phyloP scores from a whole-genome alignment of 2,329 filamentous ascomycete species.

The Dryadomyces quercus-mongolicae region DNA sequence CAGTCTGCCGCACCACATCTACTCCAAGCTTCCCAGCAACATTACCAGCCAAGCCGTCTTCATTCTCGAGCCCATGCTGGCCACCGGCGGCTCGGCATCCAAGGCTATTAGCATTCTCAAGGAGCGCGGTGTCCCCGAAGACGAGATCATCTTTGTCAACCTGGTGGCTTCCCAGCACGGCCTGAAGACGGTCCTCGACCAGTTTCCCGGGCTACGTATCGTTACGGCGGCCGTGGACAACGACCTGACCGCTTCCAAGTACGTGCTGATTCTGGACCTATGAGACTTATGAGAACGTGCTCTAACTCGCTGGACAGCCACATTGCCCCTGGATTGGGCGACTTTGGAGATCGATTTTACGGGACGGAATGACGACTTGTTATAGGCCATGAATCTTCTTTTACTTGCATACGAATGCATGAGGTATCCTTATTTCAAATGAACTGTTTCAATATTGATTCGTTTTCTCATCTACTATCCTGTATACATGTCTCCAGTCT shows the following conservation, averaged over 20 bases:
- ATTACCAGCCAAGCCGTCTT: neutral
- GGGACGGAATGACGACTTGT: neutral
- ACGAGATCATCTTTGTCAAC: constrained; percentile 3
- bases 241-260: constrained; percentile 1
- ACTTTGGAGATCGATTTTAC: constrained; percentile 4
- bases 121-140: neutral
- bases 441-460: neutral
- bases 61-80: constrained; percentile 5
- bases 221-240: constrained; percentile 2
- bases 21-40: constrained; percentile 1
- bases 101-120: constrained; percentile 1
- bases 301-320: neutral
- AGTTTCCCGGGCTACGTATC: neutral
- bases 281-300: neutral
- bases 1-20: neutral
- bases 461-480: neutral
- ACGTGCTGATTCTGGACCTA: neutral
- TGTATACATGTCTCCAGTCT: neutral
- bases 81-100: neutral
- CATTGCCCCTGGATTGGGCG: constrained; percentile 2
- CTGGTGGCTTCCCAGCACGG: constrained; percentile 1
- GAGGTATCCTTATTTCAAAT: too few species aligned
- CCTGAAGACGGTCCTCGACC: neutral
- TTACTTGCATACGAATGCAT: too few species aligned
- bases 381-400: too few species aligned